Evolutionary conservation across 2,329 filamentous ascomycete species (phyloP).

Genomic region (Claviceps pusilla): DNA sequence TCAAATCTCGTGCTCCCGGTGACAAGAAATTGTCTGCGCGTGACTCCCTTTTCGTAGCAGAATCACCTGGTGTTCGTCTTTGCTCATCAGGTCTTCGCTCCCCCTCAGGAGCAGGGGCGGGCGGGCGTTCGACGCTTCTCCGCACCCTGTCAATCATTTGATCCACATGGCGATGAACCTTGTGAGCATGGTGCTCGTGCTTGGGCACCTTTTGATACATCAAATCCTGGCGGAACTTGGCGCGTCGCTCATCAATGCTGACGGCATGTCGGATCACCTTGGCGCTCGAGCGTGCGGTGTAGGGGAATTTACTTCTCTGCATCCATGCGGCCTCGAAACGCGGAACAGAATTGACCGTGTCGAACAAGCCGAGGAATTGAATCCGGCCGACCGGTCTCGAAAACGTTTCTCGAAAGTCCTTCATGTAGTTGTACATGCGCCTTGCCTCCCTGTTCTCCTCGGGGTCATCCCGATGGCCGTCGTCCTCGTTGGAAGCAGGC

Average conservation of each 20-base stretch:
- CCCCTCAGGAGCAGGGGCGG: background rate
- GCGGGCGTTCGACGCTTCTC: slow-evolving; percentile 6
- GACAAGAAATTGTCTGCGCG: slow-evolving; percentile 5
- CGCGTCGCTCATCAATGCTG: slow-evolving; percentile 54
- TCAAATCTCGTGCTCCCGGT: slow-evolving; percentile 6
- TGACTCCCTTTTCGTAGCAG: background rate
- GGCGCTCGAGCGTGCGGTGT: slow-evolving; percentile 42
- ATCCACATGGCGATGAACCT: slow-evolving; percentile 11
- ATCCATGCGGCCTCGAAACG: slow-evolving; percentile 64
- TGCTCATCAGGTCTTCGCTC: no score
- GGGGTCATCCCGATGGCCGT: slow-evolving; percentile 16
- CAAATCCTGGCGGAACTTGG: slow-evolving; percentile 57
- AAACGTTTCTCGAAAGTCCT: slow-evolving; percentile 68
- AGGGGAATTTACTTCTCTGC: slow-evolving; percentile 64
- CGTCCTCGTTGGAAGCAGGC: slow-evolving; percentile 23
- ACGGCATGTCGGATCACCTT: slow-evolving; percentile 54
- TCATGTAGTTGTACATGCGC: slow-evolving; percentile 61
- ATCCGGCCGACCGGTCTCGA: slow-evolving; percentile 60
- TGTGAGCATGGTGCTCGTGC: slow-evolving; percentile 9
- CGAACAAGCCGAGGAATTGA: slow-evolving; percentile 63
- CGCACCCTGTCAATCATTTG: slow-evolving; percentile 9
- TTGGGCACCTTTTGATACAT: slow-evolving; percentile 35
- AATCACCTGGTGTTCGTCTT: background rate
- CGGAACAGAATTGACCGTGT: slow-evolving; percentile 69
- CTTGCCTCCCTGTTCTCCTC: slow-evolving; percentile 18